phyloP scores from a whole-genome alignment of 352 stramenopile species.

The Phytophthora tubulina region DNA sequence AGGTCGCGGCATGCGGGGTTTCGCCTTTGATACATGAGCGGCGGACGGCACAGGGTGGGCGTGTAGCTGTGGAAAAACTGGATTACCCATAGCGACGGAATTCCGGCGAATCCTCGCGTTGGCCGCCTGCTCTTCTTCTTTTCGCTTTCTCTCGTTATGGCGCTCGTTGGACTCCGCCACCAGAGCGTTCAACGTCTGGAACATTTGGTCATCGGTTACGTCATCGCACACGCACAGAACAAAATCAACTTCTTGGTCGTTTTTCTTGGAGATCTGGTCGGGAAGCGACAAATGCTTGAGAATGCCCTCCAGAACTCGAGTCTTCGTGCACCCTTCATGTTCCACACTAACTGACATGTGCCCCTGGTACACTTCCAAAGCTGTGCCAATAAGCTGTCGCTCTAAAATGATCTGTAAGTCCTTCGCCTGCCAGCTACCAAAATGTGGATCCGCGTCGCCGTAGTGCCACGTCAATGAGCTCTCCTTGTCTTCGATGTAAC shows the following conservation, averaged over 20 bases:
- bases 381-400: slow-evolving; percentile 83
- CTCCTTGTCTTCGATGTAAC: slow-evolving; percentile 89
- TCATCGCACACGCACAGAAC: slow-evolving; percentile 91
- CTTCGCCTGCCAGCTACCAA: slow-evolving; percentile 90
- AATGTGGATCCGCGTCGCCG: slow-evolving; percentile 84
- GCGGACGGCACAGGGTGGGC: slow-evolving; percentile 43
- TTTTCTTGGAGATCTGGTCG: slow-evolving; percentile 72
- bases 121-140: slow-evolving; percentile 44
- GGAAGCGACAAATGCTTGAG: slow-evolving; percentile 77
- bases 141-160: slow-evolving; percentile 60
- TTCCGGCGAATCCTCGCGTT: slow-evolving; percentile 44
- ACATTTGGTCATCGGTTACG: slow-evolving; percentile 92
- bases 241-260: slow-evolving; percentile 86
- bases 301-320: slow-evolving; percentile 77
- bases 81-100: slow-evolving; percentile 30
- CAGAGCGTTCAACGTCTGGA: slow-evolving; percentile 87
- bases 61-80: slow-evolving; percentile 24
- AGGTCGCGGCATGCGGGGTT: slow-evolving; percentile 42
- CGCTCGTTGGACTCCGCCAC: slow-evolving; percentile 79
- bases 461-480: slow-evolving; percentile 92
- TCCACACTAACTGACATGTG: slow-evolving; percentile 86
- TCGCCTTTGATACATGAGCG: slow-evolving; percentile 49
- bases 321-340: slow-evolving; percentile 84
- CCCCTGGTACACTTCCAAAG: slow-evolving; percentile 89
- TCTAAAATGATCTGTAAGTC: slow-evolving; percentile 92